Conservation (phyloP, 2,329 filamentous ascomycete species). For the Fusarium solani-melongenae region DNA sequence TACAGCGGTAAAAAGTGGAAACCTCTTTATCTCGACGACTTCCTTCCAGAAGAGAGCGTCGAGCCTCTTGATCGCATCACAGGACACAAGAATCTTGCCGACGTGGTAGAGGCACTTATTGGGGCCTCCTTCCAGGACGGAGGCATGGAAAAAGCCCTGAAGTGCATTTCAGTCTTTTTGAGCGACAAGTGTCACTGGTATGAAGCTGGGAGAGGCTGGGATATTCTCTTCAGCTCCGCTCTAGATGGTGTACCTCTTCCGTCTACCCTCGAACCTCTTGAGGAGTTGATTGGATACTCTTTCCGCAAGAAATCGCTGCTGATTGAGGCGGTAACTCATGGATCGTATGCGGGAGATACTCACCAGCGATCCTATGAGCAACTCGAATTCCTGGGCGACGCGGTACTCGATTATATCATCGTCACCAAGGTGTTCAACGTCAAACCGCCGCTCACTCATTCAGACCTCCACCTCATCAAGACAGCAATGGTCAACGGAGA, state of each 20-base stretch:
- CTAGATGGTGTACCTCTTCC: constrained; percentile 50
- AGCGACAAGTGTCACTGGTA: constrained; percentile 64
- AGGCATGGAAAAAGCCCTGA: constrained; percentile 70
- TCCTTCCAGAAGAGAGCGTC: constrained; percentile 37
- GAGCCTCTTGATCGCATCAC: constrained; percentile 51
- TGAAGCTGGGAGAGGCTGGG: constrained; percentile 54
- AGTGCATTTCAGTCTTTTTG: constrained; percentile 75
- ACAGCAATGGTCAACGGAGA: constrained; percentile 83
- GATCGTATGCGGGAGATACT: constrained; percentile 65
- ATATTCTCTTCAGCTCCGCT: constrained; percentile 57
- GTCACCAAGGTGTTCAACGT: constrained; percentile 68
- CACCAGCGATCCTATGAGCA: constrained; percentile 67
- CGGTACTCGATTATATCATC: constrained; percentile 83
- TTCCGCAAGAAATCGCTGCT: constrained; percentile 78
- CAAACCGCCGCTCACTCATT: constrained; percentile 55
- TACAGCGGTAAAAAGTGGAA: constrained; percentile 72
- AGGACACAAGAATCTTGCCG: constrained; percentile 84
- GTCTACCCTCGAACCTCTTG: constrained; percentile 61
- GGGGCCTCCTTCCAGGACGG: constrained; percentile 79
- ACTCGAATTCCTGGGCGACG: constrained; percentile 89
- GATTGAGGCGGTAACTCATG: constrained; percentile 83
- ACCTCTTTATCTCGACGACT: constrained; percentile 65
- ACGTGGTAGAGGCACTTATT: constrained; percentile 87
- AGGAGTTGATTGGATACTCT: constrained; percentile 75
- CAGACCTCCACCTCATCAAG: constrained; percentile 80